Evolutionary conservation across 345 rosid genomes (phyloP).

Genomic region (Murraya koenigii): DNA sequence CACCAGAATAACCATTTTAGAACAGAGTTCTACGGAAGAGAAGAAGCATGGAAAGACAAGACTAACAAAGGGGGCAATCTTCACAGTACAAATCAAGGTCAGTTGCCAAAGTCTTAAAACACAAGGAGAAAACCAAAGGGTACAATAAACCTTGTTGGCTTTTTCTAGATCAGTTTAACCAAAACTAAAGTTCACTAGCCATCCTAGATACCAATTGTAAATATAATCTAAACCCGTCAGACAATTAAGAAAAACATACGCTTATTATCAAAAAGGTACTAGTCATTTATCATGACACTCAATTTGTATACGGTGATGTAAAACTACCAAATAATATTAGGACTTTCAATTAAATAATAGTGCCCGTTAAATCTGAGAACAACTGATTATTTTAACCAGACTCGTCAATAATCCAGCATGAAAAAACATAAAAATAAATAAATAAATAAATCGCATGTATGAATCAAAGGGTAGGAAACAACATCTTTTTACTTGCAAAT

Average conservation of each 20-base stretch:
- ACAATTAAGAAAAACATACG: not conserved
- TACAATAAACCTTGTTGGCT: not conserved
- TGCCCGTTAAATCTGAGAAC: no score
- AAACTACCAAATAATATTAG: not conserved
- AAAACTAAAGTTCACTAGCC: not conserved
- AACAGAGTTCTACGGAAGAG: conserved; percentile 17
- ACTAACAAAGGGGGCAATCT: not conserved
- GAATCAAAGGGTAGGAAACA: not conserved
- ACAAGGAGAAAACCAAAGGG: not conserved
- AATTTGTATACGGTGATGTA: not conserved
- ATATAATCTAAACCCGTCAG: not conserved
- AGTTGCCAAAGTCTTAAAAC: not conserved
- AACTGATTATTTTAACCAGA: no score
- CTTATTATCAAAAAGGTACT: not conserved
- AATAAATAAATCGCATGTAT: not conserved
- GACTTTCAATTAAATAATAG: no score
- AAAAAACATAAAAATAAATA: no score
- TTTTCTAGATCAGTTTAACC: not conserved
- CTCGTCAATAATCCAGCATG: no score
- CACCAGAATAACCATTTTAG: conserved; percentile 49
- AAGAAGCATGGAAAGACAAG: not conserved
- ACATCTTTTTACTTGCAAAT: not conserved
- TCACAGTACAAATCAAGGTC: not conserved
- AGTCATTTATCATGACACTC: not conserved
- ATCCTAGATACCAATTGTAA: not conserved